Conservation (phyloP, 1,139 yeast species). For the Hyphopichia khmerensis region DNA sequence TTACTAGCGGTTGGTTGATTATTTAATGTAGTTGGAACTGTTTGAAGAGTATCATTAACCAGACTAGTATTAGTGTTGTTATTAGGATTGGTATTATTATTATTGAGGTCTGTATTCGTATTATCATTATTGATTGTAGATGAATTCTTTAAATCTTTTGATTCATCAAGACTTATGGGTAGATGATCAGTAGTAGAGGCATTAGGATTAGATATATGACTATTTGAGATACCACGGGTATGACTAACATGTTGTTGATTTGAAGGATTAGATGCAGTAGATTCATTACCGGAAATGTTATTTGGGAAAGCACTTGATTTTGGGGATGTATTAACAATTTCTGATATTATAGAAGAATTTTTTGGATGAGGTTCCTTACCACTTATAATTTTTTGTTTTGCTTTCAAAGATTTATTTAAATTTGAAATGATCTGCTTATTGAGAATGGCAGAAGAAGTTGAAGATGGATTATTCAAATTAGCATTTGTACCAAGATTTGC, state of each 20-base stretch:
- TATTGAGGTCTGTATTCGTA: background rate
- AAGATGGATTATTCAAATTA: background rate
- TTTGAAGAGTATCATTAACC: conserved; percentile 8
- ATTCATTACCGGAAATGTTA: conserved; percentile 8
- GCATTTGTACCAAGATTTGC: background rate
- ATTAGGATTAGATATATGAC: no score
- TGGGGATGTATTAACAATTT: conserved; percentile 37
- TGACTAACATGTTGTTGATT: background rate
- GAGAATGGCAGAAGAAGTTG: conserved; percentile 13
- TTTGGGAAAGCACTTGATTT: conserved; percentile 26
- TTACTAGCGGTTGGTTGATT: background rate
- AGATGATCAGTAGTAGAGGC: conserved; percentile 1
- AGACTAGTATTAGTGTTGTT: background rate
- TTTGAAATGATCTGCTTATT: conserved; percentile 34
- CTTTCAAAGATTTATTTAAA: conserved; percentile 40
- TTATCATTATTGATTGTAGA: background rate
- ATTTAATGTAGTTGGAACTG: conserved; percentile 5
- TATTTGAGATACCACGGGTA: background rate
- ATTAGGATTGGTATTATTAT: conserved; percentile 5
- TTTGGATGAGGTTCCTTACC: conserved; percentile 40
- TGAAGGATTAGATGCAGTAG: background rate
- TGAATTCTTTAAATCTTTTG: background rate
- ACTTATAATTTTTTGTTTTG: conserved; percentile 40
- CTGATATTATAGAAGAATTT: conserved; percentile 32
- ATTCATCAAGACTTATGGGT: background rate